These are phyloP conservation scores for Leishmania turanica DNA, from an alignment of 208 protist species.

Conservation along the genomic window DNA sequence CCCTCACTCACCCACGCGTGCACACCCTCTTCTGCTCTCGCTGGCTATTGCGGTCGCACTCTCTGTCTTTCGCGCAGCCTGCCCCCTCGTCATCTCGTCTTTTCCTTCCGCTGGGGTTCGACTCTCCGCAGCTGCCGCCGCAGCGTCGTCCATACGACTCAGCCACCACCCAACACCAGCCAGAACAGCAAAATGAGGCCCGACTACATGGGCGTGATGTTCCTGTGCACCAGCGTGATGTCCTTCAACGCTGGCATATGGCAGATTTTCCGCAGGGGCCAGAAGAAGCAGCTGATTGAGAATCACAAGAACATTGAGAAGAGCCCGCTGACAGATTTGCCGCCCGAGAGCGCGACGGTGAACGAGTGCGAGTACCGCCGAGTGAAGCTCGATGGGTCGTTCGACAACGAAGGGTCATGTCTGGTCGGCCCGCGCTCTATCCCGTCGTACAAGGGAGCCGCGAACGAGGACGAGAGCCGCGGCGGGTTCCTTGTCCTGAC, in stretches of 20 bases:
- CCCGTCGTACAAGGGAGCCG: constrained; percentile 79
- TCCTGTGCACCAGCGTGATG: constrained; percentile 75
- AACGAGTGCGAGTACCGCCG: constrained; percentile 76
- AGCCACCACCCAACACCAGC: neutral
- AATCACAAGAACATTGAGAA: constrained; percentile 81
- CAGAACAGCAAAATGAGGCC: constrained; percentile 57
- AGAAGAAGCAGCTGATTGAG: constrained; percentile 83
- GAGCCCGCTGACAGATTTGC: constrained; percentile 53
- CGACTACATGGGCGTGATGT: constrained; percentile 87
- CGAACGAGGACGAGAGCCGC: constrained; percentile 71
- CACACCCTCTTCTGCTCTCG: neutral
- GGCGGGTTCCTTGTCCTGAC: constrained; percentile 90
- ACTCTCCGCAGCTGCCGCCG: neutral
- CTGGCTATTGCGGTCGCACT: neutral
- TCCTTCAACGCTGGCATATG: constrained; percentile 91
- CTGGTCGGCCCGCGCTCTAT: constrained; percentile 85
- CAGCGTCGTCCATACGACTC: neutral
- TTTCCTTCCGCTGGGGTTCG: neutral
- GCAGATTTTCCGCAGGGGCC: constrained; percentile 75
- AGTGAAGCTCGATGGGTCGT: constrained; percentile 63
- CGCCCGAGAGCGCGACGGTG: constrained; percentile 34
- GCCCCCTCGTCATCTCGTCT: neutral
- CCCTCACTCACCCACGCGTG: neutral
- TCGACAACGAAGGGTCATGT: constrained; percentile 87
- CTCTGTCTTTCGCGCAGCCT: neutral